Conservation (phyloP, 1,139 yeast species). For the Saccharomycopsis hybrid region DNA sequence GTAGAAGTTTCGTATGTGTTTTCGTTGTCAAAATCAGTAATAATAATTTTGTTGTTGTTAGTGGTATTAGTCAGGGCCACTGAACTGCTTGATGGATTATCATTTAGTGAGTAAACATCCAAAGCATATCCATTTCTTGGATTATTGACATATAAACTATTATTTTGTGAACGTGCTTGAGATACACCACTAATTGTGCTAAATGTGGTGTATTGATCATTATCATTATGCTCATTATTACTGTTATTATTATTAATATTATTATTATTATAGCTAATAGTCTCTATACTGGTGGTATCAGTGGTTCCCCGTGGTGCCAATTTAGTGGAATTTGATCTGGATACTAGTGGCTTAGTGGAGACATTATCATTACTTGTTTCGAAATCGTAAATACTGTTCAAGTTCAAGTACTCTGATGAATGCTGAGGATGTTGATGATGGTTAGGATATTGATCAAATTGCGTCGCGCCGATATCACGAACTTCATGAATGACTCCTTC, state of each 20-base stretch:
- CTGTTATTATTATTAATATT: too few relatives aligned
- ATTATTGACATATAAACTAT: slow-evolving; percentile 12
- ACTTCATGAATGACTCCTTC: neutral
- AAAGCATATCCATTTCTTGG: slow-evolving; percentile 15
- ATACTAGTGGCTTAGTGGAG: slow-evolving; percentile 13
- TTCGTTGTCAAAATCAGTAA: slow-evolving; percentile 2
- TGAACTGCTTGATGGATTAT: slow-evolving; percentile 3
- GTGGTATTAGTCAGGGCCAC: too few relatives aligned
- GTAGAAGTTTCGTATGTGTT: slow-evolving; percentile 3
- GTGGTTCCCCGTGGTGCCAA: neutral
- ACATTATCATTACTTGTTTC: slow-evolving; percentile 10
- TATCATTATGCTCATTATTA: neutral
- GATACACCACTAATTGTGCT: neutral
- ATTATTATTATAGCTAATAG: too few relatives aligned
- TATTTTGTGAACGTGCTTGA: slow-evolving; percentile 1
- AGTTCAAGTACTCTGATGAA: too few relatives aligned
- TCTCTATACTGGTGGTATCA: slow-evolving; percentile 2
- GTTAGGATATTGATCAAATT: too few relatives aligned
- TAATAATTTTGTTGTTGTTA: neutral
- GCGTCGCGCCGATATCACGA: too few relatives aligned
- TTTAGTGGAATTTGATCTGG: slow-evolving; percentile 12
- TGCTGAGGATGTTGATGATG: too few relatives aligned
- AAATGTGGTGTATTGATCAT: slow-evolving; percentile 2
- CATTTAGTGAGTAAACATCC: slow-evolving; percentile 11
- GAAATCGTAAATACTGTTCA: neutral